Evolutionary conservation across 179 eudicot species (phyloP).

Genomic region (Vitellaria paradoxa): DNA sequence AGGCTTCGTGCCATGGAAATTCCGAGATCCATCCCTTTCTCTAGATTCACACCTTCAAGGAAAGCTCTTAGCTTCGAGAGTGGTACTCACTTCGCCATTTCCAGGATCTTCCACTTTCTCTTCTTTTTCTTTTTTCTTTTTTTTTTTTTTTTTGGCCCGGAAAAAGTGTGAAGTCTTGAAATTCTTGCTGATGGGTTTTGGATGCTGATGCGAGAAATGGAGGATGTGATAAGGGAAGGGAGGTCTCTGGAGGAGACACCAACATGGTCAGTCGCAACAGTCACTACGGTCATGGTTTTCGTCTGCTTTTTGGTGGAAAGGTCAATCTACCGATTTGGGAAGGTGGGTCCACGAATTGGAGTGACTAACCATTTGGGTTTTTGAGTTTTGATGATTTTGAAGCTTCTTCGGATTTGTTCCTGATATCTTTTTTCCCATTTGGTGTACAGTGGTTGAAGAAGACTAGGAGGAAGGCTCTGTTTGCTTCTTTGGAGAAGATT

Average conservation of each 20-base stretch:
- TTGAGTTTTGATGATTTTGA: neutral
- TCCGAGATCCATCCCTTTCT: neutral
- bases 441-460: conserved; percentile 81
- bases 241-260: conserved; percentile 92
- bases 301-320: conserved; percentile 78
- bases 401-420: neutral
- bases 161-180: neutral
- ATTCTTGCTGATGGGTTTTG: neutral
- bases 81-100: neutral
- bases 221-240: conserved; percentile 55
- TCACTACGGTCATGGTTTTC: conserved; percentile 86
- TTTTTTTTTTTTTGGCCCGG: neutral
- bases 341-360: conserved; percentile 34
- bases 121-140: neutral
- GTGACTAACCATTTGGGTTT: neutral
- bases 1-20: neutral
- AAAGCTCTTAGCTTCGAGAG: no score
- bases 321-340: conserved; percentile 89
- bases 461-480: conserved; percentile 89
- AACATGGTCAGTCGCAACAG: conserved; percentile 98
- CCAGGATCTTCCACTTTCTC: conserved; percentile 21
- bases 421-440: conserved; percentile 4
- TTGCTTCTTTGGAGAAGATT: conserved; percentile 88
- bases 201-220: conserved; percentile 21
- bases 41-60: no score